Percentiles rank a stretch among this genome's conserved stretches.
These are phyloP conservation scores for Amoeboaphelidium occidentale DNA, from an alignment of 371 early-diverging fungal species.

Conservation along the genomic window DNA sequence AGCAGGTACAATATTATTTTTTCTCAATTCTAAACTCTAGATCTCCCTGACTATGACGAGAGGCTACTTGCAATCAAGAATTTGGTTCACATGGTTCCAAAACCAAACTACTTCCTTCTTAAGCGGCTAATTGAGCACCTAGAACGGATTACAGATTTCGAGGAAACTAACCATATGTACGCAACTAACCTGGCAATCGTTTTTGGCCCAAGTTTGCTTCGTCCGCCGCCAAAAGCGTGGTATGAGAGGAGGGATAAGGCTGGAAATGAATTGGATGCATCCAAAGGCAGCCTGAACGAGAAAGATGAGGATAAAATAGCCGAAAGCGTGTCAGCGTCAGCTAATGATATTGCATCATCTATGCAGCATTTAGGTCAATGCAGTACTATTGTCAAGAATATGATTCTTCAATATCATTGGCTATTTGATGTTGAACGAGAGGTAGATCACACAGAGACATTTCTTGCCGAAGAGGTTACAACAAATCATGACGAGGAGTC, in stretches of 20 bases:
- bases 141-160: constrained; percentile 52
- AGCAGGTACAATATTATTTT: neutral
- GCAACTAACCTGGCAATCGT: constrained; percentile 61
- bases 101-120: constrained; percentile 34
- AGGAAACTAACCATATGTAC: constrained; percentile 63
- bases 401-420: constrained; percentile 59
- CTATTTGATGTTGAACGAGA: constrained; percentile 52
- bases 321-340: too few species aligned
- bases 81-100: constrained; percentile 34
- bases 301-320: too few species aligned
- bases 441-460: too few species aligned
- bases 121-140: constrained; percentile 49
- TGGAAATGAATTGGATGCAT: neutral
- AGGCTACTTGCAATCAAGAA: constrained; percentile 47
- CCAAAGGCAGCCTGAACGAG: too few species aligned
- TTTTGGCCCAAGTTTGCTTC: constrained; percentile 54
- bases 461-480: too few species aligned
- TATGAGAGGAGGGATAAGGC: neutral
- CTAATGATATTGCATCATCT: constrained; percentile 36
- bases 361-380: constrained; percentile 60
- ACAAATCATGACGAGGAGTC: too few species aligned
- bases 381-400: constrained; percentile 46
- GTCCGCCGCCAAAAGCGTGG: constrained; percentile 35
- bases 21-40: constrained; percentile 7
- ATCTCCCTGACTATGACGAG: constrained; percentile 46